phyloP scores from a whole-genome alignment of 768 basidiomycete genomes.

The Tulasnella sp. region DNA sequence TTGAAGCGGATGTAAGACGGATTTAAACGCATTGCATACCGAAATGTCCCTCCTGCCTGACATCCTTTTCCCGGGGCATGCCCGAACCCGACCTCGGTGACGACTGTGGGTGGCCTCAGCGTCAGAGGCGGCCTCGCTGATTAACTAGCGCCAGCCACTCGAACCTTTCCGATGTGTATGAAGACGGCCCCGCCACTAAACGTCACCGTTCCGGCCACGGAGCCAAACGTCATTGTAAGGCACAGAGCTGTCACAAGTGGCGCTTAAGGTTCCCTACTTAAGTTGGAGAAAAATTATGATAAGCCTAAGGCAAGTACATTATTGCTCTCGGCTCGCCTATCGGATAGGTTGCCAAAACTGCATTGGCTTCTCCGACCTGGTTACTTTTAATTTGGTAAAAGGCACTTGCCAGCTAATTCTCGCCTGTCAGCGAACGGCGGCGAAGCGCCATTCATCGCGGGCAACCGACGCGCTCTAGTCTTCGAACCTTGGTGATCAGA shows the following conservation, averaged over 20 bases:
- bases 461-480: too few relatives aligned
- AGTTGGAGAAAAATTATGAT: too few relatives aligned
- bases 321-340: neutral
- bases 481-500: neutral
- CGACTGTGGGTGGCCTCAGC: neutral
- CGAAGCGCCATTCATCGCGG: too few relatives aligned
- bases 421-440: neutral
- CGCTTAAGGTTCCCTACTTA: too few relatives aligned
- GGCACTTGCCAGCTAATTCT: neutral
- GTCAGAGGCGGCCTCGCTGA: neutral
- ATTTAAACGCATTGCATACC: neutral
- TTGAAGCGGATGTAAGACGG: neutral
- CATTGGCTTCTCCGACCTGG: neutral
- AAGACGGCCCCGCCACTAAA: neutral
- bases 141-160: neutral
- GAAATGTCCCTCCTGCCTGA: neutral
- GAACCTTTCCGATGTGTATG: neutral
- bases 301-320: too few relatives aligned
- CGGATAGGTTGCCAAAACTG: neutral
- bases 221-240: too few relatives aligned
- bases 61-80: neutral
- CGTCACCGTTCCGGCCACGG: neutral
- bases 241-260: too few relatives aligned
- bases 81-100: neutral
- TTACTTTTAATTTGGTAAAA: neutral